Conservation (phyloP, 257 asterid genomes). For the Coffea eugenioides region DNA sequence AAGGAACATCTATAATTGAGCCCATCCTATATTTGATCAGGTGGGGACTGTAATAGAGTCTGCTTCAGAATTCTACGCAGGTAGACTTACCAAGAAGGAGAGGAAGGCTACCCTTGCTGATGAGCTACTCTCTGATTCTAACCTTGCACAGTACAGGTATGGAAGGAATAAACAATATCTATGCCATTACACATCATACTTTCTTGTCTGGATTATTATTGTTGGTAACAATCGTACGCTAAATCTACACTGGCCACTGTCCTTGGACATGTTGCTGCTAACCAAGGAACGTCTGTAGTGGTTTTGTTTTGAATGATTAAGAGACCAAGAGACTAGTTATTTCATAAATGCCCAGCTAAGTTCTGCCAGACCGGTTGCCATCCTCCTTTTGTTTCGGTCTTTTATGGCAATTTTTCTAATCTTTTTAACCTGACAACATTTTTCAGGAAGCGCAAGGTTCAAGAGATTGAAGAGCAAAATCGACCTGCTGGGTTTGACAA, state of each 20-base stretch:
- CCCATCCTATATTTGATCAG: constrained; percentile 38
- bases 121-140: constrained; percentile 70
- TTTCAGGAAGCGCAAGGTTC: constrained; percentile 85
- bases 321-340: neutral
- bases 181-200: neutral
- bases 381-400: neutral
- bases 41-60: constrained; percentile 91
- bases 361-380: neutral
- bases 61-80: constrained; percentile 60
- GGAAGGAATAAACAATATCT: neutral
- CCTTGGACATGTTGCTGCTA: too few relatives aligned
- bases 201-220: neutral
- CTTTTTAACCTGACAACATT: constrained; percentile 4
- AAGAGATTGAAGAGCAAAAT: constrained; percentile 73
- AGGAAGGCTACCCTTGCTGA: constrained; percentile 81
- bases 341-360: neutral
- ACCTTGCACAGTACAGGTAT: constrained; percentile 58
- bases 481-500: constrained; percentile 73
- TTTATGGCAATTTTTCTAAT: neutral
- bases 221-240: neutral
- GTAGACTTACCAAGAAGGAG: constrained; percentile 87
- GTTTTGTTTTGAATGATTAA: neutral
- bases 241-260: neutral
- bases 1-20: neutral
- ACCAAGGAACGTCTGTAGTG: neutral